Percentiles rank a stretch among this genome's conserved stretches.
Evolutionary conservation across 164 flowering plant species (phyloP).

Genomic region (Houttuynia cordata): DNA sequence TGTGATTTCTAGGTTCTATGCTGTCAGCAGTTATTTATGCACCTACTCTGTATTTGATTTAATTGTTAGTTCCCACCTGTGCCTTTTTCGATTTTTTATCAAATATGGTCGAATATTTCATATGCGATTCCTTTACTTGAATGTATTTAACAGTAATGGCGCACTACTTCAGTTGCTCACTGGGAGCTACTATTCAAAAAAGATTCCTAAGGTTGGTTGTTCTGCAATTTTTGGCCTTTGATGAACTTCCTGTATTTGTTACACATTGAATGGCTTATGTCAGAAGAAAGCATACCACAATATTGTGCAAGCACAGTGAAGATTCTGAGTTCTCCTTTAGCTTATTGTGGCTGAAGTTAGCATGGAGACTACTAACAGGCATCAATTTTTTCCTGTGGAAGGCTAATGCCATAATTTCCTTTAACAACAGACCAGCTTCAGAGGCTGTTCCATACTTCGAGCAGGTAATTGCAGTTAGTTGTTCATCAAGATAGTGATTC

Average conservation of each 20-base stretch:
- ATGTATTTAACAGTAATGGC: conserved; percentile 52
- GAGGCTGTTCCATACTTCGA: conserved; percentile 99
- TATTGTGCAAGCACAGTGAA: conserved; percentile 12
- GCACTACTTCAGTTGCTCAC: conserved; percentile 78
- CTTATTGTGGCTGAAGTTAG: conserved; percentile 12
- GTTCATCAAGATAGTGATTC: neutral
- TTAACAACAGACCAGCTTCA: conserved; percentile 87
- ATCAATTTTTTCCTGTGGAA: conserved; percentile 34
- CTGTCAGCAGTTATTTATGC: no score
- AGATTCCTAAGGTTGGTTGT: conserved; percentile 70
- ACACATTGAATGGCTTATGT: neutral
- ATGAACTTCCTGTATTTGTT: neutral
- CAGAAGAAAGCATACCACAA: neutral
- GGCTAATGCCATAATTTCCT: conserved; percentile 92
- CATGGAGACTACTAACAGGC: conserved; percentile 22
- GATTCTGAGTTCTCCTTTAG: conserved; percentile 7
- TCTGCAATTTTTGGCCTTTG: neutral
- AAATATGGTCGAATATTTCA: neutral
- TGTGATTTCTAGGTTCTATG: no score
- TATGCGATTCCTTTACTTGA: neutral
- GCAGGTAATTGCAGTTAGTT: conserved; percentile 41
- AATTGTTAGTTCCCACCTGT: no score
- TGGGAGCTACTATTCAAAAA: conserved; percentile 77
- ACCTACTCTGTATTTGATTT: no score
- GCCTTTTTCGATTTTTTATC: no score